phyloP scores from a whole-genome alignment of 2,329 filamentous ascomycete species.

The Hymenoscyphus repandus region DNA sequence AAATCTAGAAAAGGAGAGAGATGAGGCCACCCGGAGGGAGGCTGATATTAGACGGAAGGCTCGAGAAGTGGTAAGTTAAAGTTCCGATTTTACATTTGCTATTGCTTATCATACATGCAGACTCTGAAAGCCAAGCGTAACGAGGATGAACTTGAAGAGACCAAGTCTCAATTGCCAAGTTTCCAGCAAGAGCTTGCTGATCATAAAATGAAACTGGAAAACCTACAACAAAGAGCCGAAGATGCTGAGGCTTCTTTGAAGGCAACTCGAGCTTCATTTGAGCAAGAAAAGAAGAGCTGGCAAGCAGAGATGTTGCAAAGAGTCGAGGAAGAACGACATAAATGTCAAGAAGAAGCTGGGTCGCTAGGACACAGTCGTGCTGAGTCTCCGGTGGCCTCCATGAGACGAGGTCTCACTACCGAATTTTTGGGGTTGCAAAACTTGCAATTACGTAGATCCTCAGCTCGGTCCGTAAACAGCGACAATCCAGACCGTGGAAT shows the following conservation, averaged over 20 bases:
- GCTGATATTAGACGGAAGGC: slow-evolving; percentile 85
- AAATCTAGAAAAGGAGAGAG: slow-evolving; percentile 81
- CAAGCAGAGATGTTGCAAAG: slow-evolving; percentile 52
- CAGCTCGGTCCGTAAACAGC: slow-evolving; percentile 26
- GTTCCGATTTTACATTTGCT: neutral
- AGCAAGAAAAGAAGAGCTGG: slow-evolving; percentile 52
- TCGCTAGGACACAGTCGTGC: slow-evolving; percentile 29
- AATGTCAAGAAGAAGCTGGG: slow-evolving; percentile 46
- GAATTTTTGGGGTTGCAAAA: slow-evolving; percentile 35
- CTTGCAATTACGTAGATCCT: slow-evolving; percentile 28
- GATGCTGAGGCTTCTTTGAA: slow-evolving; percentile 60
- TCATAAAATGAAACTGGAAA: slow-evolving; percentile 53
- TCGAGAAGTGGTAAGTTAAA: slow-evolving; percentile 66
- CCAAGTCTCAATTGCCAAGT: slow-evolving; percentile 56
- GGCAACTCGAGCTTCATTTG: slow-evolving; percentile 50
- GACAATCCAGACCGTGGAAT: slow-evolving; percentile 23
- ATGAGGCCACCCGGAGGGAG: slow-evolving; percentile 79
- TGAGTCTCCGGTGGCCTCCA: slow-evolving; percentile 29
- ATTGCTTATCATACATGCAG: slow-evolving; percentile 38
- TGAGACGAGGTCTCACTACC: slow-evolving; percentile 28
- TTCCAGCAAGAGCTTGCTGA: slow-evolving; percentile 59
- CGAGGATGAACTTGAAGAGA: slow-evolving; percentile 78
- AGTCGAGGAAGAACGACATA: slow-evolving; percentile 59
- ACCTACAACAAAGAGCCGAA: slow-evolving; percentile 59
- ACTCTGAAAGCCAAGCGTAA: slow-evolving; percentile 54